Evolutionary conservation across 495 filamentous ascomycete species (phyloP).

Genomic region (Neurospora terricola): DNA sequence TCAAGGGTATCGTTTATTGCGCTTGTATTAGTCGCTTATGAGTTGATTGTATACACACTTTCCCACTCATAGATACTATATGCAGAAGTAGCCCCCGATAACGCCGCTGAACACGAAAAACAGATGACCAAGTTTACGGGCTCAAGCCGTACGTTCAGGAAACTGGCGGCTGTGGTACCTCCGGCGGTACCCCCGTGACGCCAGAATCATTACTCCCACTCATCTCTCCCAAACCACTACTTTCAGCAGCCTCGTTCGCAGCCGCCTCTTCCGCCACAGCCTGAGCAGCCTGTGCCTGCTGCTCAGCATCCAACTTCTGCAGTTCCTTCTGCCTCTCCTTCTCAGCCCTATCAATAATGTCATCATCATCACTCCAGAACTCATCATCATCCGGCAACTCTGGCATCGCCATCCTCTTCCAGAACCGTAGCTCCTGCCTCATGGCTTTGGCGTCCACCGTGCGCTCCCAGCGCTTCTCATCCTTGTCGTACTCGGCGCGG

Average conservation of each 20-base stretch:
- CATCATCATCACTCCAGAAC: constrained; percentile 47
- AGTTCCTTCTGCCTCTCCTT: constrained; percentile 36
- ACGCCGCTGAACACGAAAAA: too few species aligned
- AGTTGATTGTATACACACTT: neutral
- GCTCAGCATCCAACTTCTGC: constrained; percentile 24
- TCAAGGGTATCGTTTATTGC: too few species aligned
- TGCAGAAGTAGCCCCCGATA: too few species aligned
- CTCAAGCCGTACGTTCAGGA: too few species aligned
- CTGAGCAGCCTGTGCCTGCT: constrained; percentile 23
- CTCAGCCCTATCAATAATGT: constrained; percentile 42
- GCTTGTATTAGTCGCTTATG: neutral
- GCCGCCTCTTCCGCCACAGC: constrained; percentile 8
- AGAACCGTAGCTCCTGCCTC: constrained; percentile 42
- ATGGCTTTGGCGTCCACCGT: constrained; percentile 30
- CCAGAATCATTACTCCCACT: neutral
- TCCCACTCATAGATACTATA: too few species aligned
- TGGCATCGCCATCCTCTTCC: constrained; percentile 47
- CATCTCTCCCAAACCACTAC: neutral
- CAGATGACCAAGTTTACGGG: too few species aligned
- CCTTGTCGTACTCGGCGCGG: constrained; percentile 37
- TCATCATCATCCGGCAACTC: constrained; percentile 38
- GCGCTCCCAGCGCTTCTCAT: constrained; percentile 36
- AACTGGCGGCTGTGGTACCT: neutral
- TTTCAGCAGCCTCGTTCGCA: neutral
- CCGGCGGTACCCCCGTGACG: neutral